Evolutionary conservation across 1,139 yeast species (phyloP), one percentile per base, ranked within the genome.

Genomic region (Debaryomyces fabryi): DNA sequence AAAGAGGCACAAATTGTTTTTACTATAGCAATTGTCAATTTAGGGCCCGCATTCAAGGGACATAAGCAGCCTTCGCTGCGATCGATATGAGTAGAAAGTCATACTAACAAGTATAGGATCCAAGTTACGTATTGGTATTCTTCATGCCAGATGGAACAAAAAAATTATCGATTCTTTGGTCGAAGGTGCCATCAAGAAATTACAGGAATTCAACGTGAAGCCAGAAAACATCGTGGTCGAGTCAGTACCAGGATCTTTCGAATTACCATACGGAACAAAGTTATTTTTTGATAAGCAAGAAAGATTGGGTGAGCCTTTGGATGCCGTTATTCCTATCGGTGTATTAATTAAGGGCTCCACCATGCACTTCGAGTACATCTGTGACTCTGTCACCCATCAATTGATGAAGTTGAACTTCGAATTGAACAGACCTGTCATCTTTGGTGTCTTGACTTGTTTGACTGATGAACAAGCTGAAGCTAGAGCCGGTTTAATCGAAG

Each of bases 341-440:
- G 93, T 88, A 35, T 78, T 93, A 62, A 92, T 93, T 72, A 93
- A 93, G 74, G 99, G 99, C 49, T 85, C 92, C 40, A 93, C 98
- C 42, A 91, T 91, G 97, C 99, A 93, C 73, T 93, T 93, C 64
- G 99, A 93, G 71, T 93, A 92, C 73, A 93, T 93, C 59, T 88
- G 96, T 65, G 98, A 93, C 53, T 75, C 97, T 2, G 91, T 88
- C 30, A 85, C 97, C 12, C 84, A 86, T 57, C 95, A 89, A 49
- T 74, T 93, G 60, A 92, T 93, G 97, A 75, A 76, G 54, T 72
- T 90, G 59, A 96, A 90, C 68, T 83, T 85, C 54, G 81, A 82
- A 48, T 67, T 88, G 48, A 71, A 79, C 49, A 77, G 81, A 49
- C 99, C 99, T 4, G 88, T 93, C 39, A 88, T 93, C 55, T 93